Evolutionary conservation across 1,139 yeast genomes (phyloP).

Genomic region (Candida tropicalis): DNA sequence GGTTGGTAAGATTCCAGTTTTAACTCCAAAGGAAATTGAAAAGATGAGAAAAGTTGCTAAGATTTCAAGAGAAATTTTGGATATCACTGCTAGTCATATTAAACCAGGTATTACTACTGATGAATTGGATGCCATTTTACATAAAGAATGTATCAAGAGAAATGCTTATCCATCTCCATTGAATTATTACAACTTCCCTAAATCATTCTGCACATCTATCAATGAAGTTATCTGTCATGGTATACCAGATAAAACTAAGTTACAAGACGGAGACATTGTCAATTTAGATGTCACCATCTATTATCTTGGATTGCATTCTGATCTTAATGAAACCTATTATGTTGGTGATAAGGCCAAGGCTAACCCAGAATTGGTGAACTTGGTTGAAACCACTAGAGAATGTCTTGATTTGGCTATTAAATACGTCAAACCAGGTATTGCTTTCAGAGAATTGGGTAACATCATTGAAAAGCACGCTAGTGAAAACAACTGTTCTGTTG

Average conservation of each 20-base stretch:
- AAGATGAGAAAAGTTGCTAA: constrained; percentile 73
- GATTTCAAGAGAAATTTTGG: constrained; percentile 86
- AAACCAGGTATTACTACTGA: constrained; percentile 94
- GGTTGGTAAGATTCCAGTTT: constrained; percentile 62
- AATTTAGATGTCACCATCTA: constrained; percentile 87
- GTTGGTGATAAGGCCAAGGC: constrained; percentile 87
- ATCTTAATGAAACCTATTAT: constrained; percentile 93
- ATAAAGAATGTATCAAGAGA: constrained; percentile 84
- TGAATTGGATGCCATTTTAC: constrained; percentile 84
- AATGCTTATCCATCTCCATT: constrained; percentile 94
- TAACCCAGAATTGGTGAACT: constrained; percentile 75
- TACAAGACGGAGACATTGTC: constrained; percentile 92
- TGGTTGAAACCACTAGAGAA: constrained; percentile 95
- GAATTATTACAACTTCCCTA: constrained; percentile 93
- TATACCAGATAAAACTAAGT: constrained; percentile 84
- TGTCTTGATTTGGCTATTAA: constrained; percentile 82
- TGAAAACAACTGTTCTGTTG: constrained; percentile 80
- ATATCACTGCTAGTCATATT: constrained; percentile 79
- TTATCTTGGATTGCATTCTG: constrained; percentile 90
- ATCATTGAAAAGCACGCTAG: constrained; percentile 86
- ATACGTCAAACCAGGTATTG: constrained; percentile 87
- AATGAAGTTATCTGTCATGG: constrained; percentile 98
- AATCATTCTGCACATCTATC: constrained; percentile 88
- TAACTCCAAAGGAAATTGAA: constrained; percentile 66
- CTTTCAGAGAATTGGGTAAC: constrained; percentile 87